phyloP scores from a whole-genome alignment of 495 filamentous ascomycete genomes.

The Evansstolkia leycettana region DNA sequence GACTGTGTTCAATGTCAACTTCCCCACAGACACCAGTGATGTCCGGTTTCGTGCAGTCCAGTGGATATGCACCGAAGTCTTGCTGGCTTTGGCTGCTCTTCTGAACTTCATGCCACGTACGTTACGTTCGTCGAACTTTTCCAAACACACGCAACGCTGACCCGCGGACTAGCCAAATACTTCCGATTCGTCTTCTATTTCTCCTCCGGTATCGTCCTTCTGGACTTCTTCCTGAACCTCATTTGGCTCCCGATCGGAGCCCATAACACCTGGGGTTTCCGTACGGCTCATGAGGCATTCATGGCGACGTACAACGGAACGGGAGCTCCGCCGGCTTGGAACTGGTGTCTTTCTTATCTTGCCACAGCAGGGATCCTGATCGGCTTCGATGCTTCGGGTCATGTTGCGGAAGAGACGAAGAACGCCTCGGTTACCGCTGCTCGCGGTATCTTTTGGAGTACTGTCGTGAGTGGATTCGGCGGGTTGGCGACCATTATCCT shows the following conservation, averaged over 20 bases:
- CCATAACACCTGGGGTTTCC: constrained; percentile 41
- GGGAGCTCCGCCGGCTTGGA: constrained; percentile 42
- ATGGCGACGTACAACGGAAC: constrained; percentile 47
- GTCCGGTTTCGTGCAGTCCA: constrained; percentile 45
- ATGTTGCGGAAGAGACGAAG: constrained; percentile 46
- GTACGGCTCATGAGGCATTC: constrained; percentile 40
- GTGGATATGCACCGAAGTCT: constrained; percentile 38
- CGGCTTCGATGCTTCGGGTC: constrained; percentile 44
- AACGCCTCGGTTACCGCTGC: constrained; percentile 41
- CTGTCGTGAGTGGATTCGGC: constrained; percentile 36
- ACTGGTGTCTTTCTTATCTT: constrained; percentile 47
- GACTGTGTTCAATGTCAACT: constrained; percentile 38
- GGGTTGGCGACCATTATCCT: constrained; percentile 40
- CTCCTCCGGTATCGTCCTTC: constrained; percentile 34
- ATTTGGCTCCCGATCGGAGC: constrained; percentile 46
- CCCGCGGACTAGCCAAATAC: constrained; percentile 17
- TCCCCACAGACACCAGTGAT: constrained; percentile 31
- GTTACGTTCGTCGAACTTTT: constrained; percentile 1
- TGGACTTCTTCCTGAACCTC: constrained; percentile 43
- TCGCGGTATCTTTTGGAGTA: constrained; percentile 44
- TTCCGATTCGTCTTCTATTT: constrained; percentile 37
- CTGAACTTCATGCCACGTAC: constrained; percentile 34
- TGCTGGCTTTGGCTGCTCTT: constrained; percentile 33
- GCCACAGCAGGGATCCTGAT: constrained; percentile 47
- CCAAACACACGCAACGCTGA: constrained; percentile 3